Percentiles rank a stretch among this genome's conserved stretches.
phyloP scores from a whole-genome alignment of 495 filamentous ascomycete species.

The Trichoderma parareesei region DNA sequence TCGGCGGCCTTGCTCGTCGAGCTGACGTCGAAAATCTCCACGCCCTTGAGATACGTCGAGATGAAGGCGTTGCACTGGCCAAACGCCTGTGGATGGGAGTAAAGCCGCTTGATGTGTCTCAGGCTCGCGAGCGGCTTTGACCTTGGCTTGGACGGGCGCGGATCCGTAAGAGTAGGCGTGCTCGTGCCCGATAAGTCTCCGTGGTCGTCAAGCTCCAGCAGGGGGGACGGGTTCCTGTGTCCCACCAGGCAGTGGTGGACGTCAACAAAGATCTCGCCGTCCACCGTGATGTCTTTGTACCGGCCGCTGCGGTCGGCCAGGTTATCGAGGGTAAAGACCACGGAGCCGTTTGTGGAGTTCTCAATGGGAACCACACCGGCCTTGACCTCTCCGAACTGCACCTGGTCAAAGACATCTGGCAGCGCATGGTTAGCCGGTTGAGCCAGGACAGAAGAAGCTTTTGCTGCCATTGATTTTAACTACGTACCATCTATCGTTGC shows the following conservation, averaged over 20 bases:
- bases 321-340: constrained; percentile 80
- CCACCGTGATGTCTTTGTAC: constrained; percentile 61
- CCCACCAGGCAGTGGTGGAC: constrained; percentile 81
- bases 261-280: constrained; percentile 71
- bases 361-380: constrained; percentile 91
- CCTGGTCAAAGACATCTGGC: constrained; percentile 65
- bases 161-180: constrained; percentile 13
- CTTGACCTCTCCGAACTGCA: constrained; percentile 53
- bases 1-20: constrained; percentile 79
- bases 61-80: constrained; percentile 85
- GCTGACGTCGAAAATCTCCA: constrained; percentile 75
- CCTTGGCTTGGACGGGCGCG: constrained; percentile 19
- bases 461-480: not conserved
- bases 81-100: constrained; percentile 91
- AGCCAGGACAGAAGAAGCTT: constrained; percentile 1
- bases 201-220: constrained; percentile 10
- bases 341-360: constrained; percentile 88
- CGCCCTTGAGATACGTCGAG: constrained; percentile 50
- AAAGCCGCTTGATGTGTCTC: constrained; percentile 50
- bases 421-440: not conserved
- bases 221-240: constrained; percentile 20
- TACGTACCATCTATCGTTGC: constrained; percentile 52
- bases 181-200: constrained; percentile 16
- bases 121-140: constrained; percentile 32
- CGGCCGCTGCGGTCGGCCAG: constrained; percentile 59